Conservation (phyloP, 345 rosid genomes). For the Eutrema yunnanense region DNA sequence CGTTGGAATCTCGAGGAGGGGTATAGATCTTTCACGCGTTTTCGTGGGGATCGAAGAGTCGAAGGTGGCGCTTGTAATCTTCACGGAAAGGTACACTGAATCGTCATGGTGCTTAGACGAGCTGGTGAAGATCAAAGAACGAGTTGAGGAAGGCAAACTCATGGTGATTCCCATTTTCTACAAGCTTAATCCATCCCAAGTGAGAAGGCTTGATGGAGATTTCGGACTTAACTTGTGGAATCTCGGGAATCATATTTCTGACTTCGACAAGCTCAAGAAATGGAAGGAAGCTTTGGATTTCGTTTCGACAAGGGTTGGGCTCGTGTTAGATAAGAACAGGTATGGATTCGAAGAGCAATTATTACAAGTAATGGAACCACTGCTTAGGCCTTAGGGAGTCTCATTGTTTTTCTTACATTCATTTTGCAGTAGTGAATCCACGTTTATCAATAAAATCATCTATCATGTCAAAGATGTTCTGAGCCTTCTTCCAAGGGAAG, state of each 20-base stretch:
- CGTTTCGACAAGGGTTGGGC: not conserved
- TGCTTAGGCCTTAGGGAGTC: not conserved
- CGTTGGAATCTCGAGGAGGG: no score
- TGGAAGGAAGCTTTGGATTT: constrained; percentile 16
- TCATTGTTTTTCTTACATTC: not conserved
- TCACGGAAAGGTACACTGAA: not conserved
- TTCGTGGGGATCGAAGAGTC: not conserved
- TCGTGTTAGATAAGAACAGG: not conserved
- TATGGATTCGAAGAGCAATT: not conserved
- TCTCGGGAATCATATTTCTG: not conserved
- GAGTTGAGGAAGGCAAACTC: not conserved
- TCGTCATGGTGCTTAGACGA: not conserved
- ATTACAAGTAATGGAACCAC: no score
- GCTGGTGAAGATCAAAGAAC: not conserved
- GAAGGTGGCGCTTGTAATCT: not conserved
- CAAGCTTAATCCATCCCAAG: not conserved
- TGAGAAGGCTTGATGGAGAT: not conserved
- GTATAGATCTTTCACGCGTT: no score
- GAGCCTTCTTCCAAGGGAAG: no score
- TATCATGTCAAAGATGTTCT: not conserved
- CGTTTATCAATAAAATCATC: not conserved
- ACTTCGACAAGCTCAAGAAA: not conserved
- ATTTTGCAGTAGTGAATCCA: not conserved
- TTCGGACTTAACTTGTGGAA: not conserved
- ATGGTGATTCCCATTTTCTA: not conserved